Evolutionary conservation across 2,329 filamentous ascomycete genomes (phyloP).

Genomic region (Chaetothyriales sp.): DNA sequence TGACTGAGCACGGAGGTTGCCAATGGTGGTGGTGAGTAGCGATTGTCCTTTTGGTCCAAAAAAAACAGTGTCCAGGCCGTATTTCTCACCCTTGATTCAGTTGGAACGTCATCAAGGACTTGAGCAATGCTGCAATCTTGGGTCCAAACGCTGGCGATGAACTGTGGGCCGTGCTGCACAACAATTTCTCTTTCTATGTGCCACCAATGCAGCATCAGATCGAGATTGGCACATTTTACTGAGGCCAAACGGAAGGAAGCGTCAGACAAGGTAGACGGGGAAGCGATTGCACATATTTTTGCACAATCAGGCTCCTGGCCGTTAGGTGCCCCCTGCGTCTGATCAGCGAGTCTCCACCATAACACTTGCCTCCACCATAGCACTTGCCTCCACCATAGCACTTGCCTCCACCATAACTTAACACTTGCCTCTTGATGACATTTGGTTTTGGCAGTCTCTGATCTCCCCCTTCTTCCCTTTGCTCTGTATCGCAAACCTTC

Average conservation of each 20-base stretch:
- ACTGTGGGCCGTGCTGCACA: background rate
- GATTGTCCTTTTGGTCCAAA: background rate
- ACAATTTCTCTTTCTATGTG: background rate
- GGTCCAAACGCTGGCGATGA: background rate
- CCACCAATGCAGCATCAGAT: background rate
- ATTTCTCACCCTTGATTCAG: background rate
- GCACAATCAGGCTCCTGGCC: too few species aligned
- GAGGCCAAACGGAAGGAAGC: background rate
- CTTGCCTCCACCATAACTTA: too few species aligned
- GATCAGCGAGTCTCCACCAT: too few species aligned
- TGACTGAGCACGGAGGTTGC: constrained; percentile 1
- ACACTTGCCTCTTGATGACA: too few species aligned
- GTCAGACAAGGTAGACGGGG: background rate
- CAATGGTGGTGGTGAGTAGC: constrained; percentile 1
- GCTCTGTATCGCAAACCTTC: too few species aligned
- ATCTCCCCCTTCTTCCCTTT: too few species aligned
- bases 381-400: too few species aligned
- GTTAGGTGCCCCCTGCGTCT: too few species aligned
- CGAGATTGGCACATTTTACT: background rate
- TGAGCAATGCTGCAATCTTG: background rate
- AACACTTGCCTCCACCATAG: too few species aligned
- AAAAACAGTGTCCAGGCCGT: background rate
- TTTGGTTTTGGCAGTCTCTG: too few species aligned
- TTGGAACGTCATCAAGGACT: constrained; percentile 1
- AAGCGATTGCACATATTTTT: too few species aligned